Conservation (phyloP, 257 asterid genomes). For the Cynanchum wilfordii region DNA sequence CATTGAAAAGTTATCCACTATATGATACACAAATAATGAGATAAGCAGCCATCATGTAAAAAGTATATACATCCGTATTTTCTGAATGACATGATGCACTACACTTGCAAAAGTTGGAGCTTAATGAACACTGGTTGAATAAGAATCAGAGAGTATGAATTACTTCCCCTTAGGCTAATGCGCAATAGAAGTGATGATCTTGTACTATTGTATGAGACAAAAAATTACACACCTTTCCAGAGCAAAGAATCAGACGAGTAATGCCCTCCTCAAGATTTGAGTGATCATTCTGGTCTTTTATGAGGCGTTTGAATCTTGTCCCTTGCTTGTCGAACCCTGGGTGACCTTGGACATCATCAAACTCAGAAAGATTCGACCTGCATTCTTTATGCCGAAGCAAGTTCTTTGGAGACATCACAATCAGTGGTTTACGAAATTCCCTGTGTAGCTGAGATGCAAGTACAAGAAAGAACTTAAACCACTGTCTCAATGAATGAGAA, state of each 20-base stretch:
- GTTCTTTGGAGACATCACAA: conserved; percentile 94
- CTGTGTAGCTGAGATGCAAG: conserved; percentile 61
- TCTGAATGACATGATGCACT: background rate
- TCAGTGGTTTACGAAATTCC: conserved; percentile 92
- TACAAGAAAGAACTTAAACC: conserved; percentile 7
- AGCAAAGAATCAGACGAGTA: conserved; percentile 78
- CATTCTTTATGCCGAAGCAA: conserved; percentile 91
- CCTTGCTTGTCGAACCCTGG: conserved; percentile 97
- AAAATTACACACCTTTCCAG: conserved; percentile 64
- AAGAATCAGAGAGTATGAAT: background rate
- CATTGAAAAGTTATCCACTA: background rate
- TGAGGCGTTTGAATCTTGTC: conserved; percentile 91
- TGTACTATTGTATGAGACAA: conserved; percentile 12
- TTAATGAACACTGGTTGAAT: background rate
- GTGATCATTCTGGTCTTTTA: conserved; percentile 78
- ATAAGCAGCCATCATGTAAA: background rate
- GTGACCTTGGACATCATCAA: conserved; percentile 93
- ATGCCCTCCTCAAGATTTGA: conserved; percentile 84
- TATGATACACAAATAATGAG: background rate
- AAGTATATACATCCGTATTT: background rate
- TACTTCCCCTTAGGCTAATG: background rate
- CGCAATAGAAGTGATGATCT: background rate
- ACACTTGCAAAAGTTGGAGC: background rate
- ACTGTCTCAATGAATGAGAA: background rate
- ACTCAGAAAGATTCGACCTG: conserved; percentile 83